phyloP scores from a whole-genome alignment of 441 rosid genomes.

The Macaranga tanarius region DNA sequence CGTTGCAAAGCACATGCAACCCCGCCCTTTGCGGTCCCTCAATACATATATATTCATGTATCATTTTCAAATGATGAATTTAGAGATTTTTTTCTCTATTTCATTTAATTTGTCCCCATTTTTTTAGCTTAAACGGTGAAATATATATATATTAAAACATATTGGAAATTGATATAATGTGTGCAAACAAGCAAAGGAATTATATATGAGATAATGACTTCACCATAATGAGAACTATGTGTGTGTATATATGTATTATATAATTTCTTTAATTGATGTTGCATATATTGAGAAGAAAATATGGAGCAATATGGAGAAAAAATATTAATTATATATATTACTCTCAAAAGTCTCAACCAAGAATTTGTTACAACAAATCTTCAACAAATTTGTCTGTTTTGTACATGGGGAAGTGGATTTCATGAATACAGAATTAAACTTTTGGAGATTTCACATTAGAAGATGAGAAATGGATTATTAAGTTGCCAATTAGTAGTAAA shows the following conservation, averaged over 20 bases:
- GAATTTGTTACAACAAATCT: constrained; percentile 6
- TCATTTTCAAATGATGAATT: constrained; percentile 25
- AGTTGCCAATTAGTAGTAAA: too few species aligned
- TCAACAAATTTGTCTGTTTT: background rate
- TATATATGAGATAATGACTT: background rate
- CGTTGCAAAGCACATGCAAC: constrained; percentile 47
- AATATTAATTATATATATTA: background rate
- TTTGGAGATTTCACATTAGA: background rate
- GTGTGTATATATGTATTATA: too few species aligned
- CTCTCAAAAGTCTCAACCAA: background rate
- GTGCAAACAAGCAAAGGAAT: background rate
- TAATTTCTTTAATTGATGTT: background rate
- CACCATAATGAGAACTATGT: background rate
- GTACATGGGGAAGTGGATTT: too few species aligned
- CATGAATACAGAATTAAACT: too few species aligned
- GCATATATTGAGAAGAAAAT: background rate
- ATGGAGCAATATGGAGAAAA: background rate
- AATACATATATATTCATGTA: constrained; percentile 15
- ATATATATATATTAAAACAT: too few species aligned
- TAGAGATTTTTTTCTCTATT: background rate
- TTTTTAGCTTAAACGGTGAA: too few species aligned
- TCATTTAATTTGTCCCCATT: background rate
- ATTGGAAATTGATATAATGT: too few species aligned
- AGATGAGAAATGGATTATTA: background rate
- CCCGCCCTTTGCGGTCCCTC: constrained; percentile 35